Percentiles rank a stretch among this genome's conserved stretches.
These are phyloP conservation scores for Colletotrichum liriopes DNA, from an alignment of 2,329 filamentous ascomycete genomes.

Conservation along the genomic window DNA sequence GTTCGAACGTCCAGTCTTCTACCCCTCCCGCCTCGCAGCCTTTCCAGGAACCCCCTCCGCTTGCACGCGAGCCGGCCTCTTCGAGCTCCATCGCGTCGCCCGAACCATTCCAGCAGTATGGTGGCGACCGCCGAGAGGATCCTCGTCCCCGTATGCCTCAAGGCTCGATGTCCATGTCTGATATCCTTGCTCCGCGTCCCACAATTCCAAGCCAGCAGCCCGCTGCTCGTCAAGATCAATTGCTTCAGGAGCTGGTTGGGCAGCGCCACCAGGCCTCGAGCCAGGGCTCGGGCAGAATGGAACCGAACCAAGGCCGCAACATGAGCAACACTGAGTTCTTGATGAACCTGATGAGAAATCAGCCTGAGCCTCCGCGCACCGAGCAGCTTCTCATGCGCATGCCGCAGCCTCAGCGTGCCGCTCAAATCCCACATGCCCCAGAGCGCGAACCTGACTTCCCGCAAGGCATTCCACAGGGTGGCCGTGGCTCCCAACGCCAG, in stretches of 20 bases:
- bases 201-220: slow-evolving; percentile 64
- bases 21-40: slow-evolving; percentile 62
- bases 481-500: slow-evolving; percentile 55
- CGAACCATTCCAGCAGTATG: slow-evolving; percentile 64
- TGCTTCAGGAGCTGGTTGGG: slow-evolving; percentile 73
- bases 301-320: slow-evolving; percentile 61
- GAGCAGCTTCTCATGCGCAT: slow-evolving; percentile 68
- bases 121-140: slow-evolving; percentile 62
- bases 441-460: slow-evolving; percentile 66
- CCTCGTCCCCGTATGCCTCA: slow-evolving; percentile 58
- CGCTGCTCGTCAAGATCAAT: slow-evolving; percentile 68
- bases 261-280: slow-evolving; percentile 71
- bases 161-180: slow-evolving; percentile 60
- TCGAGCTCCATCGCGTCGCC: slow-evolving; percentile 61
- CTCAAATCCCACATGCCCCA: slow-evolving; percentile 61
- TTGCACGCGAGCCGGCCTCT: slow-evolving; percentile 46
- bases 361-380: slow-evolving; percentile 64
- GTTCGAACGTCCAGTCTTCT: slow-evolving; percentile 61
- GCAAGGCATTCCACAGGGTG: slow-evolving; percentile 50
- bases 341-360: slow-evolving; percentile 82
- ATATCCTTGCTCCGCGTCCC: slow-evolving; percentile 67
- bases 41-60: slow-evolving; percentile 58
- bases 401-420: slow-evolving; percentile 66
- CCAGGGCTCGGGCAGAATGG: slow-evolving; percentile 64
- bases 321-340: slow-evolving; percentile 86